Conservation (phyloP, 129 eudicot species). For the Centella asiatica region DNA sequence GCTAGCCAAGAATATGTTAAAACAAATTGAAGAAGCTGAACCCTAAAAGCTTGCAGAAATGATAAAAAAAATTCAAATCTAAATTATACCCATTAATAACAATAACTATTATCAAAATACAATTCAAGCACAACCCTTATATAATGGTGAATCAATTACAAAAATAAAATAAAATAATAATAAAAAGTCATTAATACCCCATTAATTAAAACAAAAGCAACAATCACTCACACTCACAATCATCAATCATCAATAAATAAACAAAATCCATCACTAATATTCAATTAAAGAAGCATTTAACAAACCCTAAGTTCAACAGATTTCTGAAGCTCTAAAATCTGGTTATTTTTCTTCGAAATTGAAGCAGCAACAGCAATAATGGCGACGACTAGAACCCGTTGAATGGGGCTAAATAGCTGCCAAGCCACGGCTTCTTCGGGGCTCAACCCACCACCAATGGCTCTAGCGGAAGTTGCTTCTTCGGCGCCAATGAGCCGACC, state of each 20-base stretch:
- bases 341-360: conserved; percentile 40
- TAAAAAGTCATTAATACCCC: too few relatives aligned
- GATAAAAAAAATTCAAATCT: neutral
- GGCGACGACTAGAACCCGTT: conserved; percentile 67
- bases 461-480: conserved; percentile 51
- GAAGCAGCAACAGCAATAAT: conserved; percentile 52
- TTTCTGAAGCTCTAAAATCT: conserved; percentile 39
- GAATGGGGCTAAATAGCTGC: conserved; percentile 82
- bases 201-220: neutral
- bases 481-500: conserved; percentile 71
- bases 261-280: neutral
- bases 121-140: neutral
- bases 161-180: too few relatives aligned
- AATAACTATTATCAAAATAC: neutral
- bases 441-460: conserved; percentile 42
- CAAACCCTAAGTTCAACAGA: conserved; percentile 76
- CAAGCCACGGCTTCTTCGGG: conserved; percentile 48
- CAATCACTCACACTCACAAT: neutral
- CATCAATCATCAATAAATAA: too few relatives aligned
- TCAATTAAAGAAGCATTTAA: neutral
- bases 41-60: neutral
- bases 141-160: too few relatives aligned
- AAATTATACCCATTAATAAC: neutral
- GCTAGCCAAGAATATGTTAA: neutral
- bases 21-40: neutral